Base-by-base conservation (phyloP, 805 yeast species). In the Brettanomyces nanus region DNA sequence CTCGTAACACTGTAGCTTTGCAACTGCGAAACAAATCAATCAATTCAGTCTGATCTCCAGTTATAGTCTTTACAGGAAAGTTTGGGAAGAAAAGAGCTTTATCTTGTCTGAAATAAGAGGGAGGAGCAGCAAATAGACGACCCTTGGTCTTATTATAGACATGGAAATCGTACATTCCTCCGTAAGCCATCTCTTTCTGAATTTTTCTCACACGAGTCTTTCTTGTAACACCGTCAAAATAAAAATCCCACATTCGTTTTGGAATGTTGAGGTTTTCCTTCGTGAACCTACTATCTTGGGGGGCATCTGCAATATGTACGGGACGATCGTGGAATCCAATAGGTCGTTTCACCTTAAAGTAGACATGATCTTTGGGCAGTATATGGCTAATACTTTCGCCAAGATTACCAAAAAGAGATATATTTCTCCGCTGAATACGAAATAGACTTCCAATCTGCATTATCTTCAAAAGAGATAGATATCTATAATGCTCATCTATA, bases 31-130 rank as follows among this genome's bases (percentile, higher is more conserved):
- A 51, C 0, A 59, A 59, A 44, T 58, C 69, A 47, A 60, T 64
- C 19, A 65, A 49, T 43, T 63, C 49, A 40, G 46, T 44, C 19
- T 49, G 52, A 14, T 51, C 42, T 13, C 66, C 68, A 3, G 49
- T 41, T 27, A 86, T 53, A 1, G 78, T 67, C 18, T 66, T 67
- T 1, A 80, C 90, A 19, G 61, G 54, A 42, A 90, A 65, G 52
- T 87, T 87, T 7, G 97, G 95, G 62, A 92, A 85, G 55, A 75
- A 92, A 33, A 76, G 61, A 0, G 97, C 69, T 51, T 73, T 80
- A 6, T 83, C 89, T 10, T 66, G 61, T 42, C 73, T 74, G 72
- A 90, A 89, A 48, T 73, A 80, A 1, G 87, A 74, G n/a, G 73
- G 66, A 1, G 97, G 97, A 0, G 95, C 74, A 14, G 71, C 64